Conservation (phyloP, 1,284 basidiomycete species). For the Anthracocystis setariae region DNA sequence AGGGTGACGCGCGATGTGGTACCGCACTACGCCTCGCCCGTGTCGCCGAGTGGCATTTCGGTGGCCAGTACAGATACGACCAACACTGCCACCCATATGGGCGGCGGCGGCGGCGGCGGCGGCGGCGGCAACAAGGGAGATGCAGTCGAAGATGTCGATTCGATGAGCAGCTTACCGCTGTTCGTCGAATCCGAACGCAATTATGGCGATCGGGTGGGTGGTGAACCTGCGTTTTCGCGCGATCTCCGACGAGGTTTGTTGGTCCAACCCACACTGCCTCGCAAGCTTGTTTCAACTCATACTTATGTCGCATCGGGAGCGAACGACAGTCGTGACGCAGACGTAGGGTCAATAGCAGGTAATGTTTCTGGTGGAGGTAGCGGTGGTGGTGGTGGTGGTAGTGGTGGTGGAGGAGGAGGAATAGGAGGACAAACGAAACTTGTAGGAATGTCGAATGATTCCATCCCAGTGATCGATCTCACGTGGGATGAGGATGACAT, state of each 20-base stretch:
- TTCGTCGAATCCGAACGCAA: conserved; percentile 45
- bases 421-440: background rate
- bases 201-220: conserved; percentile 43
- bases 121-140: background rate
- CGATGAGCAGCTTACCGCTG: conserved; percentile 6
- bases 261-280: background rate
- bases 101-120: background rate
- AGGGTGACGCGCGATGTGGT: conserved; percentile 43
- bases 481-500: conserved; percentile 42
- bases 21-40: conserved; percentile 31
- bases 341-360: background rate
- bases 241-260: conserved; percentile 43
- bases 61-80: background rate
- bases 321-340: background rate
- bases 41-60: background rate
- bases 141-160: conserved; percentile 1
- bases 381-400: background rate
- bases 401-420: too few relatives aligned
- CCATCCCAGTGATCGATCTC: conserved; percentile 39
- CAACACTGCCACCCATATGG: background rate
- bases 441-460: conserved; percentile 12
- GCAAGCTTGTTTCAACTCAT: background rate
- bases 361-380: too few relatives aligned
- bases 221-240: conserved; percentile 46
- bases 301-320: too few relatives aligned